Conservation (phyloP, 192 early-diverging fungal species). For the Coemansia sp. region DNA sequence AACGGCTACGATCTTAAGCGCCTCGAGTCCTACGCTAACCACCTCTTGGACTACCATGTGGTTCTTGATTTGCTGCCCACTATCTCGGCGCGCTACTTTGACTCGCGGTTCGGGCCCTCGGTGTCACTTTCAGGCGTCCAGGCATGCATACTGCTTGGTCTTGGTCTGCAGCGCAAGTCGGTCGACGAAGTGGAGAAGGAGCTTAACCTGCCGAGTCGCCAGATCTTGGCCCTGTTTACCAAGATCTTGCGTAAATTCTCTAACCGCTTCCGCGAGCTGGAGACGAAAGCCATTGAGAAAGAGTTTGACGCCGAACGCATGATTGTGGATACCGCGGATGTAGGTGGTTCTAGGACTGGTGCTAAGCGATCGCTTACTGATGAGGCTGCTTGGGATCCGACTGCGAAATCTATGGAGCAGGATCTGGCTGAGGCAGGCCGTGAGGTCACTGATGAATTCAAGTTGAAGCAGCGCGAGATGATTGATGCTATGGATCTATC, state of each 20-base stretch:
- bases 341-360: slow-evolving; percentile 24
- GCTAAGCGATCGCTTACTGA: slow-evolving; percentile 54
- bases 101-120: slow-evolving; percentile 55
- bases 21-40: slow-evolving; percentile 93
- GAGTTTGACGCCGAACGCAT: slow-evolving; percentile 30
- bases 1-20: slow-evolving; percentile 87
- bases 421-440: slow-evolving; percentile 84
- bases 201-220: slow-evolving; percentile 75
- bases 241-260: slow-evolving; percentile 88
- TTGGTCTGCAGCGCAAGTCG: slow-evolving; percentile 93
- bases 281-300: slow-evolving; percentile 39
- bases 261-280: slow-evolving; percentile 66
- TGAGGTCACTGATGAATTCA: slow-evolving; percentile 67
- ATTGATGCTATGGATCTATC: slow-evolving; percentile 76
- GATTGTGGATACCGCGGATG: not conserved
- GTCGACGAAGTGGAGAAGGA: slow-evolving; percentile 90
- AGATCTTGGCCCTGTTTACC: slow-evolving; percentile 92
- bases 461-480: slow-evolving; percentile 76
- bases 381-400: slow-evolving; percentile 88
- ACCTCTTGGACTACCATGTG: slow-evolving; percentile 97
- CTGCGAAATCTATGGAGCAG: slow-evolving; percentile 72
- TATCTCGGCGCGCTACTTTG: slow-evolving; percentile 82
- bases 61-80: slow-evolving; percentile 89
- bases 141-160: slow-evolving; percentile 79
- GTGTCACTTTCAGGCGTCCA: slow-evolving; percentile 86